phyloP scores from a whole-genome alignment of 192 early-diverging fungal genomes.

The Coemansia sp. region DNA sequence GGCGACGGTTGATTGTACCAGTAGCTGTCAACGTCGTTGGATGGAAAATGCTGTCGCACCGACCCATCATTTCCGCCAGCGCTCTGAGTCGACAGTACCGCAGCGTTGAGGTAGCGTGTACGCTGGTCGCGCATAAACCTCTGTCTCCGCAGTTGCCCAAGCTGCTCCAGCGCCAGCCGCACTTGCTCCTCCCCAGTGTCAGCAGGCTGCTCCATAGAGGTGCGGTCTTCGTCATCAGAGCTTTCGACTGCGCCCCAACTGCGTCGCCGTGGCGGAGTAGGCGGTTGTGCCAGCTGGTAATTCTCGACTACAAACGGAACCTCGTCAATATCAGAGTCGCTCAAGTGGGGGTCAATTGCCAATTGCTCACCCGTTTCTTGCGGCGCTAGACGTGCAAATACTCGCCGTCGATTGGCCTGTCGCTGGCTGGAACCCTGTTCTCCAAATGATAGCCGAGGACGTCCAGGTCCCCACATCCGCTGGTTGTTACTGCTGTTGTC shows the following conservation, averaged over 20 bases:
- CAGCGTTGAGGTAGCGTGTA: conserved; percentile 2
- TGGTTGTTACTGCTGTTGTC: conserved; percentile 16
- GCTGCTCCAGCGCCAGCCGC: conserved; percentile 28
- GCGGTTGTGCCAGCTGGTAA: conserved; percentile 12
- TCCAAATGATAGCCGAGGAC: conserved; percentile 36
- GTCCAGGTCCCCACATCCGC: conserved; percentile 11
- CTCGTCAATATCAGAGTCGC: conserved; percentile 1
- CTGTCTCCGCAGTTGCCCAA: conserved; percentile 30
- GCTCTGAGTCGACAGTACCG: not conserved
- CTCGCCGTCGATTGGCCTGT: conserved; percentile 31
- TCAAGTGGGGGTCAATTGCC: conserved; percentile 1
- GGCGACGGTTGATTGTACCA: conserved; percentile 52
- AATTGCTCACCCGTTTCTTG: conserved; percentile 15
- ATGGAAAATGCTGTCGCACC: conserved; percentile 29
- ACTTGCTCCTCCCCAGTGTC: conserved; percentile 13
- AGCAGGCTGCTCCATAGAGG: not conserved
- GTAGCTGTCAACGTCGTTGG: conserved; percentile 56
- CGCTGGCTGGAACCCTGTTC: conserved; percentile 1
- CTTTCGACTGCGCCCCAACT: conserved; percentile 10
- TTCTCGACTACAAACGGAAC: not conserved
- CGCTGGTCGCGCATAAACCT: conserved; percentile 42
- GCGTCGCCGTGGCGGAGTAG: conserved; percentile 32
- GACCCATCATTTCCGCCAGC: not conserved
- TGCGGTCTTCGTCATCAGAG: conserved; percentile 13
- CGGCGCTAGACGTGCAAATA: conserved; percentile 45